These are phyloP conservation scores for Coemansia sp. DNA, from an alignment of 192 early-diverging fungal species.

Conservation along the genomic window DNA sequence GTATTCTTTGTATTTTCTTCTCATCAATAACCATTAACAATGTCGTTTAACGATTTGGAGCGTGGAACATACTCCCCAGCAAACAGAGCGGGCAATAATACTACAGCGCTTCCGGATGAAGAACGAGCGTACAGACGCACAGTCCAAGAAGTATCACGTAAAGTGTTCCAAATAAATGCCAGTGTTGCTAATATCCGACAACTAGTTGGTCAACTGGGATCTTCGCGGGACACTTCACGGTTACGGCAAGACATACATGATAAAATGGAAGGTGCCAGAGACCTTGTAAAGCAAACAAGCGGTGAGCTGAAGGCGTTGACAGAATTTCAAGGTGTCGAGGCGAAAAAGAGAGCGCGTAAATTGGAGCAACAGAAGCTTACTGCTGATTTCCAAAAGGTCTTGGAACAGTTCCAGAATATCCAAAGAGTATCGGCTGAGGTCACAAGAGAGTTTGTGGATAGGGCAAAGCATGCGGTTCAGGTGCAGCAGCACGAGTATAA, in stretches of 20 bases:
- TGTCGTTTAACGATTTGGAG: slow-evolving; percentile 72
- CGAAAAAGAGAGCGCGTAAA: slow-evolving; percentile 62
- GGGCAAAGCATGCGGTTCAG: slow-evolving; percentile 59
- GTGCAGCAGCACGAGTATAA: slow-evolving; percentile 3
- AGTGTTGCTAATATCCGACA: slow-evolving; percentile 83
- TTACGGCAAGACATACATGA: slow-evolving; percentile 59
- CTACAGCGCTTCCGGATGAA: slow-evolving; percentile 23
- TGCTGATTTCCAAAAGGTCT: slow-evolving; percentile 91
- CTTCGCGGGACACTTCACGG: slow-evolving; percentile 72
- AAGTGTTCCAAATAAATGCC: slow-evolving; percentile 83
- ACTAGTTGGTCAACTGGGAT: slow-evolving; percentile 73
- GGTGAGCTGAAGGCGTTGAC: slow-evolving; percentile 75
- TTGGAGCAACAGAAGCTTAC: slow-evolving; percentile 91
- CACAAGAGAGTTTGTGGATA: slow-evolving; percentile 80
- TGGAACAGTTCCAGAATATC: slow-evolving; percentile 85
- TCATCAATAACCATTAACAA: slow-evolving; percentile 14
- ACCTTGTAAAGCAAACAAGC: slow-evolving; percentile 76
- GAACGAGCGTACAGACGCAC: slow-evolving; percentile 55
- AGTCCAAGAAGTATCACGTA: slow-evolving; percentile 73
- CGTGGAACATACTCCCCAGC: slow-evolving; percentile 41
- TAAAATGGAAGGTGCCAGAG: slow-evolving; percentile 79
- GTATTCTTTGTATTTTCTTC: not conserved
- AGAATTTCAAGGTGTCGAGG: slow-evolving; percentile 48
- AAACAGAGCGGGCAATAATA: not conserved
- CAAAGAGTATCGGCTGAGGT: slow-evolving; percentile 82